Base-by-base conservation (phyloP, 768 basidiomycete species). In the Tulasnella sp. region DNA sequence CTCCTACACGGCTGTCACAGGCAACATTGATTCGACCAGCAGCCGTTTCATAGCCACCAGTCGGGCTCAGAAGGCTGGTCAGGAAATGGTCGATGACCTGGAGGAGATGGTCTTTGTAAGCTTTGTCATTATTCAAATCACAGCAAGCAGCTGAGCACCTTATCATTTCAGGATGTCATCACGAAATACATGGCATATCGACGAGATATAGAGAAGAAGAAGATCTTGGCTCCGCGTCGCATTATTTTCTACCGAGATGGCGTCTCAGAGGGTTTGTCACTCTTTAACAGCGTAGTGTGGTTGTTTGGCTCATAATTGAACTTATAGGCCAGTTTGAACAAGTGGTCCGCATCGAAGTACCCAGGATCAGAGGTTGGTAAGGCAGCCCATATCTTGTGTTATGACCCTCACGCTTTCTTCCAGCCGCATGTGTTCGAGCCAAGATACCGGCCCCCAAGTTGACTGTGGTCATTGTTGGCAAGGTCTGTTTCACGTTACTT, bases 1-100 rank as follows among this genome's bases (percentile, higher is more conserved):
- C 1, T 91, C 88, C 0, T 91, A 86, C 68, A 85, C 88, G 0
- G 77, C 87, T 7, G 73, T 92, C 5, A 88, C 91, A n/a, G 87
- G 79, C 32, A 91, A 84, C 63, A 82, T 92, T 30, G 89, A 92
- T 68, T 80, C 80, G 0, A 80, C 83, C 60, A 80, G 77, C 1
- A 84, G 85, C 3, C 88, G 89, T 69, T 92, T 89, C 62, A 62
- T 76, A 30, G 75, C 75, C 42, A 82, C 77, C 32, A 81, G 77
- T 49, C 76, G 78, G 17, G 84, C 85, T 3, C 88, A 90, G 68
- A 76, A 66, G 0, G 83, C 85, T 10, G 76, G 85, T 0, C 78
- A 79, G 63, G 89, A 91, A 66, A 87, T 90, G 67, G 89, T 91
- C 29, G 55, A 56, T 10, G 55, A 56, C 15, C 55, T 56, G 17